Conservation (phyloP, 1,284 basidiomycete genomes). For the Ceratobasidium sp. region DNA sequence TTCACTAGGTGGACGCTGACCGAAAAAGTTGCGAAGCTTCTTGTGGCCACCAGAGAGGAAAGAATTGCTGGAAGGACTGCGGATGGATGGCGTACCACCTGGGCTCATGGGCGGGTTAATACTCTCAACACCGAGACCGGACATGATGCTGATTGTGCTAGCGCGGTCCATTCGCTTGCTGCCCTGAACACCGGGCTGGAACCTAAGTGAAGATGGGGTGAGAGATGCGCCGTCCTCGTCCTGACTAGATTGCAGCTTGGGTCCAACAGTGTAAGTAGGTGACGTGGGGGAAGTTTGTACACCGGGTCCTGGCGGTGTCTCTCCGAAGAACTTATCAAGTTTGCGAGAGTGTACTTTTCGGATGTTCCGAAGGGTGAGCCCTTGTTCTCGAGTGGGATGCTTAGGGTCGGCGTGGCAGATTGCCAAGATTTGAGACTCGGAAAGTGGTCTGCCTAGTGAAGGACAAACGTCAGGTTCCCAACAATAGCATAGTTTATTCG, state of each 20-base stretch:
- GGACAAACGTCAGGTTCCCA: background rate
- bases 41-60: slow-evolving; percentile 54
- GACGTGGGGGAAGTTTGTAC: slow-evolving; percentile 58
- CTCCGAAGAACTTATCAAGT: slow-evolving; percentile 70
- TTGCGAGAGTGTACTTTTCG: slow-evolving; percentile 60
- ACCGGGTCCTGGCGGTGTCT: slow-evolving; percentile 57
- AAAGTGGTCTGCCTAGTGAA: slow-evolving; percentile 71
- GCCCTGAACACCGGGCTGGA: slow-evolving; percentile 48
- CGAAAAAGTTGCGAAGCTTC: slow-evolving; percentile 94
- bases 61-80: slow-evolving; percentile 55
- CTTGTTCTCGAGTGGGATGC: slow-evolving; percentile 83
- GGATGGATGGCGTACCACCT: slow-evolving; percentile 56
- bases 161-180: slow-evolving; percentile 87
- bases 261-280: slow-evolving; percentile 54
- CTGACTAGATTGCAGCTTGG: slow-evolving; percentile 44
- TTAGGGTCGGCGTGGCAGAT: slow-evolving; percentile 87
- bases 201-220: slow-evolving; percentile 14
- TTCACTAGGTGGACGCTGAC: slow-evolving; percentile 96
- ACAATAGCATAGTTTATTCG: background rate
- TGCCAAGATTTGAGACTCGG: slow-evolving; percentile 82
- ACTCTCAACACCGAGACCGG: slow-evolving; percentile 78
- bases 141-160: slow-evolving; percentile 93
- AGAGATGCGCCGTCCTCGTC: slow-evolving; percentile 40
- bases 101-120: slow-evolving; percentile 53
- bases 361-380: slow-evolving; percentile 76